Conservation (phyloP, 1,139 yeast genomes). For the Trichomonascaceae sp. region DNA sequence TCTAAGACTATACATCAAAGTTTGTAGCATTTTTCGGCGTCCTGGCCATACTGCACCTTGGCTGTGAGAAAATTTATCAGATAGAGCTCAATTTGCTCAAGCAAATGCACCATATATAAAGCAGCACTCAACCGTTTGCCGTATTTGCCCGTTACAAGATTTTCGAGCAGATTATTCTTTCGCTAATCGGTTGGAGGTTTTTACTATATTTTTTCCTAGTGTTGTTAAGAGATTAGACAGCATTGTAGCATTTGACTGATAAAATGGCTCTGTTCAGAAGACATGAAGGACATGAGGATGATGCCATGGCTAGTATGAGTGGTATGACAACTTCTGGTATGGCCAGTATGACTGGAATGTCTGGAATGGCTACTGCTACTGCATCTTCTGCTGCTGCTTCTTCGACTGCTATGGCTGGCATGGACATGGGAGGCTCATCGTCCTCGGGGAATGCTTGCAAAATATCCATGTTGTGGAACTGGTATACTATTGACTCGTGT, state of each 20-base stretch:
- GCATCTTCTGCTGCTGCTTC: constrained; percentile 12
- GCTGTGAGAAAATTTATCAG: not conserved
- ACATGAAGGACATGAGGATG: constrained; percentile 5
- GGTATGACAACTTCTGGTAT: constrained; percentile 5
- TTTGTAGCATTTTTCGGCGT: not conserved
- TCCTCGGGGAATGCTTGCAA: constrained; percentile 21
- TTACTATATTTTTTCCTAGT: not conserved
- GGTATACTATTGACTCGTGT: constrained; percentile 58
- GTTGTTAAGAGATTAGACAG: not conserved
- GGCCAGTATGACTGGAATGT: constrained; percentile 10
- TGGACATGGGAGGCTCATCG: constrained; percentile 1
- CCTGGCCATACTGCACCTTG: not conserved
- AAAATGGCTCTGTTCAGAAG: not conserved
- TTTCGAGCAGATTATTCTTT: not conserved
- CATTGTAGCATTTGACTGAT: not conserved
- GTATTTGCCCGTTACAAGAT: not conserved
- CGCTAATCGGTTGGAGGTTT: not conserved
- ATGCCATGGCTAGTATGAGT: constrained; percentile 6
- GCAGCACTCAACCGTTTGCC: not conserved
- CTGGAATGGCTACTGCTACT: constrained; percentile 4
- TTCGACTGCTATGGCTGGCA: constrained; percentile 7
- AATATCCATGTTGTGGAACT: constrained; percentile 47
- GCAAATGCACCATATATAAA: not conserved
- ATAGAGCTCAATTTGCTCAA: not conserved
- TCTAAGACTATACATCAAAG: not conserved